A percentile compares a stretch with the other conserved stretches of the same genome.
Conservation (phyloP, 768 basidiomycete genomes). For the Agrocybe praecox region DNA sequence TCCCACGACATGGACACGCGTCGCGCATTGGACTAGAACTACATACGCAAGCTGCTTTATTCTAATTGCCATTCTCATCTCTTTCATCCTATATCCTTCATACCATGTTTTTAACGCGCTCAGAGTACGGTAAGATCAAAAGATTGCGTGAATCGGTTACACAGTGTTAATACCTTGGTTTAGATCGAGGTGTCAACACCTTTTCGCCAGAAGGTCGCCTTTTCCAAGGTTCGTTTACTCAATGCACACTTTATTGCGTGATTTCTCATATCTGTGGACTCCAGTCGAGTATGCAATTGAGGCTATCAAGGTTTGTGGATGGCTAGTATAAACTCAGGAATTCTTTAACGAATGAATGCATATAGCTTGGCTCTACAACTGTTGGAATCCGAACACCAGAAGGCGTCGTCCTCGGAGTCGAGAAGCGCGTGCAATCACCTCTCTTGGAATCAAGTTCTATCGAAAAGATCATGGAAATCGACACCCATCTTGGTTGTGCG, state of each 20-base stretch:
- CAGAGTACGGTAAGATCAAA: conserved; percentile 76
- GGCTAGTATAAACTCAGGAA: conserved; percentile 2
- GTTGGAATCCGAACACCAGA: conserved; percentile 91
- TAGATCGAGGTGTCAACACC: conserved; percentile 97
- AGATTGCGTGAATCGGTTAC: neutral
- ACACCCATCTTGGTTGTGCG: conserved; percentile 93
- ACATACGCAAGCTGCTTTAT: conserved; percentile 34
- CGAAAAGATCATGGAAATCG: conserved; percentile 99
- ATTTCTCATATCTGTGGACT: conserved; percentile 15
- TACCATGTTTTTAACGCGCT: conserved; percentile 91
- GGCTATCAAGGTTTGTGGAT: conserved; percentile 81
- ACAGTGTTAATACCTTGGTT: neutral
- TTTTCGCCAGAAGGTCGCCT: conserved; percentile 98
- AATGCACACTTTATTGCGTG: conserved; percentile 1
- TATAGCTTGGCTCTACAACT: conserved; percentile 95
- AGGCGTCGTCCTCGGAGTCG: conserved; percentile 93
- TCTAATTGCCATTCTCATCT: conserved; percentile 21
- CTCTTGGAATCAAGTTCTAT: conserved; percentile 94
- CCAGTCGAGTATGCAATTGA: conserved; percentile 99
- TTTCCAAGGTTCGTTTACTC: conserved; percentile 80
- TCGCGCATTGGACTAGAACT: conserved; percentile 23
- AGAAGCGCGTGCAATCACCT: conserved; percentile 98
- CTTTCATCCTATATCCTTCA: conserved; percentile 20
- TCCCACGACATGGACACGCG: conserved; percentile 53
- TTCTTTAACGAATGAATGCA: neutral